A percentile compares a stretch with the other conserved stretches of the same genome.
Conservation (phyloP, 805 yeast species). For the Jamesozyma gamospora region DNA sequence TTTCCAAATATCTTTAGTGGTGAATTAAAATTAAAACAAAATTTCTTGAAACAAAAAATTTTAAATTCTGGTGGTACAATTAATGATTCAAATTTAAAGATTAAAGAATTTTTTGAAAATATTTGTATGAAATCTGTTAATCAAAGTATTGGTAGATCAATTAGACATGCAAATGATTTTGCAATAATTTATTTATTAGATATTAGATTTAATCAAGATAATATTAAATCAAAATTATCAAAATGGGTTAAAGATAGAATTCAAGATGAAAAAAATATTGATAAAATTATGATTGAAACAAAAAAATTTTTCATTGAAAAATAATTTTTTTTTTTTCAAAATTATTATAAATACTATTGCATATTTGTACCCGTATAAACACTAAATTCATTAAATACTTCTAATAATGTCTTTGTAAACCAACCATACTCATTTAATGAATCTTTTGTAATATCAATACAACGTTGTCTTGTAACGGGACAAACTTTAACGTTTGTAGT, state of each 20-base stretch:
- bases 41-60: conserved; percentile 48
- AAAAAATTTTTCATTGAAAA: conserved; percentile 12
- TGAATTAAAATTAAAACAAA: conserved; percentile 63
- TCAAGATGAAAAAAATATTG: conserved; percentile 11
- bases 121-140: conserved; percentile 85
- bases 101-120: conserved; percentile 62
- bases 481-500: conserved; percentile 29
- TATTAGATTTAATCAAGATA: conserved; percentile 38
- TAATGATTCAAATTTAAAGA: conserved; percentile 37
- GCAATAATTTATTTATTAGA: conserved; percentile 69
- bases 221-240: conserved; percentile 52
- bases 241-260: conserved; percentile 58
- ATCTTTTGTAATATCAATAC: conserved; percentile 24
- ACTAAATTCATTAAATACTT: conserved; percentile 18
- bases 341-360: background rate
- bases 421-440: conserved; percentile 26
- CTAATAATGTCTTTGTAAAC: conserved; percentile 25
- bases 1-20: conserved; percentile 79
- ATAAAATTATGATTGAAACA: conserved; percentile 16
- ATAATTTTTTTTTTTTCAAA: background rate
- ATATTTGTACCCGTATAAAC: conserved; percentile 20
- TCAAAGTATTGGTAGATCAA: conserved; percentile 88
- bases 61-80: conserved; percentile 39
- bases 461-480: conserved; percentile 27
- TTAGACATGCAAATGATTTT: conserved; percentile 73